Evolutionary conservation across 257 asterid genomes (phyloP).

Genomic region (Ocimum tenuiflorum): DNA sequence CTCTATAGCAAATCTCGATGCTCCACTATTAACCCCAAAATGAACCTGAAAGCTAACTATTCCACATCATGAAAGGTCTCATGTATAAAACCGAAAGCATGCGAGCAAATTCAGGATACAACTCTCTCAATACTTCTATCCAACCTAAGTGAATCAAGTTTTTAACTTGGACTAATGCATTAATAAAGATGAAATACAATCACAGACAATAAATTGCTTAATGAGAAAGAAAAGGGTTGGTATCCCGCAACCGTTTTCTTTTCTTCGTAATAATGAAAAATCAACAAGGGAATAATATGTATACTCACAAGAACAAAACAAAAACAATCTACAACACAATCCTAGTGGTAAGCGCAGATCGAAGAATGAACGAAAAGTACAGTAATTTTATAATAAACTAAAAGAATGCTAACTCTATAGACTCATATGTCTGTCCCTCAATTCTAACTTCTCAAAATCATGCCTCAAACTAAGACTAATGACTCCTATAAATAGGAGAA

Average conservation of each 20-base stretch:
- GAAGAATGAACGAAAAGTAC: no score
- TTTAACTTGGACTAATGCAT: neutral
- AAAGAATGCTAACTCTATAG: no score
- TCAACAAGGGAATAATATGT: neutral
- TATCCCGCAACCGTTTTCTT: neutral
- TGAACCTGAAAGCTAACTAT: slow-evolving; percentile 50
- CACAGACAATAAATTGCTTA: neutral
- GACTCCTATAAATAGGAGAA: no score
- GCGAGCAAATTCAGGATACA: neutral
- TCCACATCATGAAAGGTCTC: slow-evolving; percentile 16
- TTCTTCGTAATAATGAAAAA: neutral
- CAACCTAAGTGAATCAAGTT: neutral
- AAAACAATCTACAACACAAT: neutral
- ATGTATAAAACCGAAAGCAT: neutral
- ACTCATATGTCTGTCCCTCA: no score
- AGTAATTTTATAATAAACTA: no score
- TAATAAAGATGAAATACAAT: neutral
- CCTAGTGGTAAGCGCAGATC: no score
- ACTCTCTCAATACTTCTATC: neutral
- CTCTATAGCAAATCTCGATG: slow-evolving; percentile 89
- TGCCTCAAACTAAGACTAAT: no score
- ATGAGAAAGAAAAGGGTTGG: neutral
- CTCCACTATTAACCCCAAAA: slow-evolving; percentile 97
- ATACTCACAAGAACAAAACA: neutral
- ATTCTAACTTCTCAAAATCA: no score